A percentile compares a stretch with the other conserved stretches of the same genome.
Evolutionary conservation across 2,329 filamentous ascomycete genomes (phyloP).

Genomic region (Aplosporella prunicola): DNA sequence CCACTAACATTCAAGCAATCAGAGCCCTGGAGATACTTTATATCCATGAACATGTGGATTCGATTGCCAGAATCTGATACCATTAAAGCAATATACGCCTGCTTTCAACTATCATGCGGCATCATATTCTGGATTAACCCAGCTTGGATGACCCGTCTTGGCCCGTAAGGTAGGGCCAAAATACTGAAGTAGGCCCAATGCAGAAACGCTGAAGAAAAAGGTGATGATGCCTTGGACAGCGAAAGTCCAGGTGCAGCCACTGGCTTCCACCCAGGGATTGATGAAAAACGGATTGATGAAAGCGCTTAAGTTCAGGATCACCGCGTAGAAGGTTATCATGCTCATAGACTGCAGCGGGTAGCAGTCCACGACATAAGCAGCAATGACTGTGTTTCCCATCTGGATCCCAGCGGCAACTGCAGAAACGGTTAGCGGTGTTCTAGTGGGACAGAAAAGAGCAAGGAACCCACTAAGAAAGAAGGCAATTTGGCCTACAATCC

Average conservation of each 20-base stretch:
- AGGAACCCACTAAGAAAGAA: constrained; percentile 44
- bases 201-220: constrained; percentile 18
- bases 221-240: constrained; percentile 22
- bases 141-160: constrained; percentile 12
- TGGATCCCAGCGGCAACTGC: constrained; percentile 47
- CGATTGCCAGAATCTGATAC: no score
- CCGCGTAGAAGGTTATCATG: constrained; percentile 16
- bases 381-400: constrained; percentile 46
- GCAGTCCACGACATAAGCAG: constrained; percentile 46
- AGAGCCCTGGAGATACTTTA: no score
- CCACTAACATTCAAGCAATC: neutral
- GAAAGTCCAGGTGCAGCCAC: constrained; percentile 21
- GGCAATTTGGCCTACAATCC: constrained; percentile 48
- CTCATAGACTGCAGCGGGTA: constrained; percentile 46
- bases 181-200: constrained; percentile 16
- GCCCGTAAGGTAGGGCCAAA: constrained; percentile 16
- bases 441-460: neutral
- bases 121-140: constrained; percentile 16
- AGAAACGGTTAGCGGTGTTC: constrained; percentile 1
- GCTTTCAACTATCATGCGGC: no score
- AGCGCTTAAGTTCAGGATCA: constrained; percentile 32
- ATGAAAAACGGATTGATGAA: constrained; percentile 21
- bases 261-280: constrained; percentile 17
- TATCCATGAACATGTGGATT: no score
- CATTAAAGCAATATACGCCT: neutral